phyloP scores from a whole-genome alignment of 352 stramenopile species.

The Peronosclerospora sorghi region DNA sequence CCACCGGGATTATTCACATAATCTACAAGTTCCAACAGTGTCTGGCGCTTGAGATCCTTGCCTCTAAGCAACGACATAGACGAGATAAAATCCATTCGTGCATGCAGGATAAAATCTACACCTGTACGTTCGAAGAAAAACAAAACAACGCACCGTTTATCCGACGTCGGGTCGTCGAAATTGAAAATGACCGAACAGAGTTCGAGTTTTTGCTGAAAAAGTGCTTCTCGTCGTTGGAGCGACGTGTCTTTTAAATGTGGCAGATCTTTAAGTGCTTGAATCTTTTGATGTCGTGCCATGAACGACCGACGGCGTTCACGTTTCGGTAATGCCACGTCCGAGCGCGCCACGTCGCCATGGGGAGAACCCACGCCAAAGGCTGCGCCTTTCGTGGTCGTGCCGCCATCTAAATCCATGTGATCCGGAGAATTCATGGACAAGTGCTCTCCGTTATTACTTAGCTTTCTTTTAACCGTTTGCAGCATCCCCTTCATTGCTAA shows the following conservation, averaged over 20 bases:
- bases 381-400: conserved; percentile 11
- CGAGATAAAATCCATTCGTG: conserved; percentile 1
- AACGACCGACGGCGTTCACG: conserved; percentile 74
- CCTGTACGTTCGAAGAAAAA: background rate
- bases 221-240: conserved; percentile 76
- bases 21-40: conserved; percentile 97
- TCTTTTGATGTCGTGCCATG: conserved; percentile 77
- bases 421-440: conserved; percentile 38
- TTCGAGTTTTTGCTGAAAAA: conserved; percentile 95
- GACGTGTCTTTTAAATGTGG: conserved; percentile 81
- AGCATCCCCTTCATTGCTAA: conserved; percentile 83
- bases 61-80: conserved; percentile 33
- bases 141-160: conserved; percentile 71
- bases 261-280: conserved; percentile 77
- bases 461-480: conserved; percentile 82
- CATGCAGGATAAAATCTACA: conserved; percentile 1
- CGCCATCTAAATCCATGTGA: conserved; percentile 51
- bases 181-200: conserved; percentile 95
- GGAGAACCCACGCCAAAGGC: conserved; percentile 26
- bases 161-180: conserved; percentile 92
- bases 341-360: conserved; percentile 60
- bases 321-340: conserved; percentile 74
- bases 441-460: conserved; percentile 76
- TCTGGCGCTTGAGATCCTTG: conserved; percentile 98
- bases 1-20: conserved; percentile 95